These are phyloP conservation scores for Sextonia rubra DNA, from an alignment of 164 flowering plant species.

Conservation along the genomic window DNA sequence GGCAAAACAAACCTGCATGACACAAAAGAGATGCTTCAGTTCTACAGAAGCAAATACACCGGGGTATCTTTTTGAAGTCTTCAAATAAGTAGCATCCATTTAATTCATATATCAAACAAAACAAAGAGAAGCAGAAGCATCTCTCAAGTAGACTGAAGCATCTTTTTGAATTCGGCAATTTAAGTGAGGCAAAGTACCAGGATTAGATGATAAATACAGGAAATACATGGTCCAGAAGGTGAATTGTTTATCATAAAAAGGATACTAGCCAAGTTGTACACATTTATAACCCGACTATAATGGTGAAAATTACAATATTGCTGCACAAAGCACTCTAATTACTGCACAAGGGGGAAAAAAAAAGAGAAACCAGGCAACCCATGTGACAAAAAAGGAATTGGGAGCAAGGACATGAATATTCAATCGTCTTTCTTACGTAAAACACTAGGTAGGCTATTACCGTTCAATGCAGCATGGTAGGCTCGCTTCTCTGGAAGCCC, in stretches of 20 bases:
- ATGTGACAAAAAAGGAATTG: conserved; percentile 25
- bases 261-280: conserved; percentile 1
- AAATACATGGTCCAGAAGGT: neutral
- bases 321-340: conserved; percentile 5
- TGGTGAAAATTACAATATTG: conserved; percentile 17
- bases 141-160: neutral
- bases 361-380: conserved; percentile 29
- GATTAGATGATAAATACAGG: neutral
- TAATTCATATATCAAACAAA: neutral
- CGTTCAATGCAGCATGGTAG: conserved; percentile 85
- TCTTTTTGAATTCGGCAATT: neutral
- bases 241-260: neutral
- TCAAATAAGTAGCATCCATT: conserved; percentile 5
- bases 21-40: conserved; percentile 68
- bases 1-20: conserved; percentile 81
- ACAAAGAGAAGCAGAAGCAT: neutral
- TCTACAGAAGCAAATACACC: conserved; percentile 26
- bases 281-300: neutral
- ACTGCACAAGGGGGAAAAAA: neutral
- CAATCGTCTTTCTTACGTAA: conserved; percentile 90
- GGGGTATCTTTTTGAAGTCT: neutral
- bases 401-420: conserved; percentile 46
- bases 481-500: conserved; percentile 88
- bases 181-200: neutral
- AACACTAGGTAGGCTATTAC: conserved; percentile 81